Conservation (phyloP, 495 filamentous ascomycete species). For the Penicillium antarcticum region DNA sequence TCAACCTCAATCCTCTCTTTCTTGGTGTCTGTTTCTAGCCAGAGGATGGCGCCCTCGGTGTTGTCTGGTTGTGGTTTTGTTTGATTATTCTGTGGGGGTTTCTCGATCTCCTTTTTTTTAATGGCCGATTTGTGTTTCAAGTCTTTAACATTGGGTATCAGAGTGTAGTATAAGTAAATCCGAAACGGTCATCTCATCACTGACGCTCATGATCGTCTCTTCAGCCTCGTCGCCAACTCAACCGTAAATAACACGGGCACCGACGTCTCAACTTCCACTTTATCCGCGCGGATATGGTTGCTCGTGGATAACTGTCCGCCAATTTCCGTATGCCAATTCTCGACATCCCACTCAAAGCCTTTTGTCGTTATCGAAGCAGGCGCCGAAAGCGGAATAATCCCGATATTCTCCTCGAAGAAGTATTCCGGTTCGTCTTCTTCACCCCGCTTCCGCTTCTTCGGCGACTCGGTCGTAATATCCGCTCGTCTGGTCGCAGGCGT, state of each 20-base stretch:
- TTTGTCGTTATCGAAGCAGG: constrained; percentile 68
- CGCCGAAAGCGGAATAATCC: constrained; percentile 78
- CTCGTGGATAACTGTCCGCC: constrained; percentile 88
- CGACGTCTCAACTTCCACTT: constrained; percentile 60
- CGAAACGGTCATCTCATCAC: not conserved
- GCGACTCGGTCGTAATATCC: not conserved
- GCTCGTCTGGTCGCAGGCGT: constrained; percentile 47
- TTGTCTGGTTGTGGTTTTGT: constrained; percentile 10
- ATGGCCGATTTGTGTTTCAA: constrained; percentile 4
- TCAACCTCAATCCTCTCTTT: constrained; percentile 5
- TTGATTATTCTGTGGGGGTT: constrained; percentile 2
- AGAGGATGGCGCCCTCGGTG: constrained; percentile 23
- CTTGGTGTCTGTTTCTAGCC: constrained; percentile 23
- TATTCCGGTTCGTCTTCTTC: not conserved
- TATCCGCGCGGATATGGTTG: constrained; percentile 67
- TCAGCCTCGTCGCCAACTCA: constrained; percentile 55
- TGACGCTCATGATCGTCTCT: constrained; percentile 18
- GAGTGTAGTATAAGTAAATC: not conserved
- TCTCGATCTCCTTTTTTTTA: constrained; percentile 3
- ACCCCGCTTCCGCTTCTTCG: constrained; percentile 9
- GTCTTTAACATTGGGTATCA: not conserved
- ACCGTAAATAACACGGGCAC: constrained; percentile 81
- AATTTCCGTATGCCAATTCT: constrained; percentile 75
- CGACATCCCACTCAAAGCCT: constrained; percentile 88
- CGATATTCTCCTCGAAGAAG: constrained; percentile 63